Conservation (phyloP, 768 basidiomycete species). For the Podaxis sp. region DNA sequence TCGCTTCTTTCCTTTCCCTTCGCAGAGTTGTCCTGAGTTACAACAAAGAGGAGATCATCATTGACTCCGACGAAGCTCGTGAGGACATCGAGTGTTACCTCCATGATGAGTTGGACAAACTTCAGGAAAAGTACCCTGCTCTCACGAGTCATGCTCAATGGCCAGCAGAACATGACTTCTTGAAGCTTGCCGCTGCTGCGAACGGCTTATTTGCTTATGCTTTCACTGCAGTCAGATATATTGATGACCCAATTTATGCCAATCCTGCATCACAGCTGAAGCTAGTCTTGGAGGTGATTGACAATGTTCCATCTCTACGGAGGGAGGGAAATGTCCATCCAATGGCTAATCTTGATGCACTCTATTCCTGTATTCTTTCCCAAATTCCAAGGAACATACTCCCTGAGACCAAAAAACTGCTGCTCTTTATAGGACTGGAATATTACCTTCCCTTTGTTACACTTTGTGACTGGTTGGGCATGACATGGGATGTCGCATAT, state of each 20-base stretch:
- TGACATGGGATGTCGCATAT: background rate
- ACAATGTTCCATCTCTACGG: background rate
- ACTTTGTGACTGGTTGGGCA: background rate
- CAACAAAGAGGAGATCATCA: background rate
- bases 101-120: background rate
- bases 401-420: background rate
- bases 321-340: background rate
- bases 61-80: background rate
- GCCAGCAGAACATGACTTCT: background rate
- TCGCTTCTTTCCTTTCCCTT: background rate
- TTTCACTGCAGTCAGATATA: background rate
- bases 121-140: background rate
- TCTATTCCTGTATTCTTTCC: conserved; percentile 9
- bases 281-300: background rate
- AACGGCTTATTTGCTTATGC: conserved; percentile 1
- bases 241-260: background rate
- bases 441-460: background rate
- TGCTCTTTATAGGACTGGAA: background rate
- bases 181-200: background rate
- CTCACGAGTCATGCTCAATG: background rate
- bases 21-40: background rate
- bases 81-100: conserved; percentile 1
- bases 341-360: conserved; percentile 9
- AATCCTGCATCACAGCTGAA: background rate
- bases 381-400: background rate